A percentile compares a stretch with the other conserved stretches of the same genome.
phyloP scores from a whole-genome alignment of 768 basidiomycete species.

The Termitomyces sp. region DNA sequence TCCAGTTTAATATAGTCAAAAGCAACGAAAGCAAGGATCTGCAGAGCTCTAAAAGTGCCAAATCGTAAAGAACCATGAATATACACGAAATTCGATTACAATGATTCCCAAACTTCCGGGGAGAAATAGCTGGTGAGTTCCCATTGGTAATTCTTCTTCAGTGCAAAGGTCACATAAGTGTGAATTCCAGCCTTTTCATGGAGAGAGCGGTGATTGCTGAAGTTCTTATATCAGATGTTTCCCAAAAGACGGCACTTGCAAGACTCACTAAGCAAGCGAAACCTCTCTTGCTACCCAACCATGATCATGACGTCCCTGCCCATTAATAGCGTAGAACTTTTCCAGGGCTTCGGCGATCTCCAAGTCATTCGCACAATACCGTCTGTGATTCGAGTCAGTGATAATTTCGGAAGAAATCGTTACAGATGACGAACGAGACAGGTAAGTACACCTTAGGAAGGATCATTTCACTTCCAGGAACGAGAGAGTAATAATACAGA shows the following conservation, averaged over 20 bases:
- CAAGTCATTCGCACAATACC: slow-evolving; percentile 22
- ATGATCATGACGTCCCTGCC: slow-evolving; percentile 10
- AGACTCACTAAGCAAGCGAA: slow-evolving; percentile 20
- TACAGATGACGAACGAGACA: slow-evolving; percentile 20
- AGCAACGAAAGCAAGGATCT: neutral
- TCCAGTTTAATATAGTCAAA: neutral
- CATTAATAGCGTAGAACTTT: slow-evolving; percentile 17
- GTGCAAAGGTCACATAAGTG: slow-evolving; percentile 25
- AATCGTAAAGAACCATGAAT: neutral
- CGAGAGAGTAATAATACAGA: slow-evolving; percentile 24
- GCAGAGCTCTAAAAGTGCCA: neutral
- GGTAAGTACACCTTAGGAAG: slow-evolving; percentile 27
- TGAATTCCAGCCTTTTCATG: slow-evolving; percentile 20
- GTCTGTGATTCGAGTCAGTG: slow-evolving; percentile 12
- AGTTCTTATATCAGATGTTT: neutral
- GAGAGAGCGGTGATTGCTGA: slow-evolving; percentile 21
- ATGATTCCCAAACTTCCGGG: slow-evolving; percentile 21
- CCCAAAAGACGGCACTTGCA: neutral
- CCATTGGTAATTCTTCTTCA: slow-evolving; percentile 23
- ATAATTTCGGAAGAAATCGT: neutral
- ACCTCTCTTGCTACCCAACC: slow-evolving; percentile 26
- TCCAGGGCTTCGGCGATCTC: slow-evolving; percentile 22
- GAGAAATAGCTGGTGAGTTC: slow-evolving; percentile 28
- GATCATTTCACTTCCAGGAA: slow-evolving; percentile 20
- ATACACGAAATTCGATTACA: neutral